phyloP scores from a whole-genome alignment of 768 basidiomycete species.

The Baorangia bicolor region DNA sequence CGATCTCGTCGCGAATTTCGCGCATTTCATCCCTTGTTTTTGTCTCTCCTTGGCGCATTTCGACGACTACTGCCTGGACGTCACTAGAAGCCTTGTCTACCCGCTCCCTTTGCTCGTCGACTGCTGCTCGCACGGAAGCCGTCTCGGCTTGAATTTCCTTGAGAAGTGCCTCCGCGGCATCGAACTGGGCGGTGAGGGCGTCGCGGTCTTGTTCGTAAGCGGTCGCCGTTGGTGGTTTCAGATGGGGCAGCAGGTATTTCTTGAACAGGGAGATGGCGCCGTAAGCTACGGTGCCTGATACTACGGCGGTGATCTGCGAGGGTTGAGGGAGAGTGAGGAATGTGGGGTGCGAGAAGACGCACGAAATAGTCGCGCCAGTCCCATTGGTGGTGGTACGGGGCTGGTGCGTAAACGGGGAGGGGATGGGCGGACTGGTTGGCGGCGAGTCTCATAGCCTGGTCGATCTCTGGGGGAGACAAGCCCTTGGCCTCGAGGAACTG shows the following conservation, averaged over 20 bases:
- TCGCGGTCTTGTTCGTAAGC: conserved; percentile 89
- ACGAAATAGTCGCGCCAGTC: conserved; percentile 99
- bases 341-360: conserved; percentile 30
- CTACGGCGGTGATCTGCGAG: conserved; percentile 82
- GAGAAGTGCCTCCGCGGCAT: conserved; percentile 78
- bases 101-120: conserved; percentile 73
- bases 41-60: conserved; percentile 75
- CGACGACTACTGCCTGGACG: conserved; percentile 67
- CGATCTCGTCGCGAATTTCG: conserved; percentile 89
- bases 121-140: conserved; percentile 62
- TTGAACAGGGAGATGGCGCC: conserved; percentile 78
- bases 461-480: conserved; percentile 78
- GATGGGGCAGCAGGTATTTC: conserved; percentile 91
- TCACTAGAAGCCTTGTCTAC: conserved; percentile 72
- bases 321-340: conserved; percentile 18
- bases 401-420: conserved; percentile 42
- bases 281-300: conserved; percentile 84
- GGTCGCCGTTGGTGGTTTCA: conserved; percentile 82
- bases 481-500: conserved; percentile 97
- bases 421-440: conserved; percentile 30
- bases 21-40: conserved; percentile 86
- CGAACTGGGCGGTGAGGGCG: conserved; percentile 84
- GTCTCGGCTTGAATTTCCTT: conserved; percentile 81
- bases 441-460: conserved; percentile 73
- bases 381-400: conserved; percentile 52